Evolutionary conservation across 176 grass and related monocot species (phyloP).

Genomic region (Rhynchospora breviuscula): DNA sequence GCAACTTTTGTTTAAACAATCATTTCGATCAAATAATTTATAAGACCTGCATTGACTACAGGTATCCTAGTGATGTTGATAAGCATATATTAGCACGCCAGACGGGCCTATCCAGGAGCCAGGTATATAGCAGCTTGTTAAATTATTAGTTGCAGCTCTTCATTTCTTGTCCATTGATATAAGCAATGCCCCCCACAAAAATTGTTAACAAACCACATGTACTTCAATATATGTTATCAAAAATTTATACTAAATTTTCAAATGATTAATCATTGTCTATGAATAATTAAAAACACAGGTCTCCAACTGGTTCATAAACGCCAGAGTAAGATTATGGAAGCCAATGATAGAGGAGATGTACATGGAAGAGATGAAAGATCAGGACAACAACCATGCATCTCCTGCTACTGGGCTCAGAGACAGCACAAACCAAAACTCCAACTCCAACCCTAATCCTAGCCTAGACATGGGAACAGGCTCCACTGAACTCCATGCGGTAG

Average conservation of each 20-base stretch:
- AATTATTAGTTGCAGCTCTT: slow-evolving; percentile 2
- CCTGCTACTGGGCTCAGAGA: not conserved
- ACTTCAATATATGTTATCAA: slow-evolving; percentile 5
- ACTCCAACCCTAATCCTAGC: slow-evolving; percentile 43
- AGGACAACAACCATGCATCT: slow-evolving; percentile 25
- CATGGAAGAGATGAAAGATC: slow-evolving; percentile 72
- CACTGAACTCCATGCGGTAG: slow-evolving; percentile 13
- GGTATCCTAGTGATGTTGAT: slow-evolving; percentile 93
- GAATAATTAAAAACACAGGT: slow-evolving; percentile 40
- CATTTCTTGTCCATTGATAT: not conserved
- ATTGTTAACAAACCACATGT: slow-evolving; percentile 9
- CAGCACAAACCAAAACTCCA: slow-evolving; percentile 4
- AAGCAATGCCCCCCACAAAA: slow-evolving; percentile 11
- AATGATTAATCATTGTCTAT: not conserved
- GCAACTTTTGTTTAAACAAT: slow-evolving; percentile 5
- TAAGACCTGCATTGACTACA: slow-evolving; percentile 25
- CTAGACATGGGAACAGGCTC: slow-evolving; percentile 13
- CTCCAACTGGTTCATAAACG: slow-evolving; percentile 88
- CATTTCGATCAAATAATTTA: not conserved
- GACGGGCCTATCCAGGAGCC: slow-evolving; percentile 86
- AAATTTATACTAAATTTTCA: not conserved
- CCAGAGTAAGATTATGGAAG: slow-evolving; percentile 79
- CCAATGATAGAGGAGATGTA: slow-evolving; percentile 99
- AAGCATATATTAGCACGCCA: slow-evolving; percentile 95
- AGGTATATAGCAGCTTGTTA: slow-evolving; percentile 40